Base-by-base conservation (phyloP, 306 rosid genomes). In the Lathyrus oleraceus region DNA sequence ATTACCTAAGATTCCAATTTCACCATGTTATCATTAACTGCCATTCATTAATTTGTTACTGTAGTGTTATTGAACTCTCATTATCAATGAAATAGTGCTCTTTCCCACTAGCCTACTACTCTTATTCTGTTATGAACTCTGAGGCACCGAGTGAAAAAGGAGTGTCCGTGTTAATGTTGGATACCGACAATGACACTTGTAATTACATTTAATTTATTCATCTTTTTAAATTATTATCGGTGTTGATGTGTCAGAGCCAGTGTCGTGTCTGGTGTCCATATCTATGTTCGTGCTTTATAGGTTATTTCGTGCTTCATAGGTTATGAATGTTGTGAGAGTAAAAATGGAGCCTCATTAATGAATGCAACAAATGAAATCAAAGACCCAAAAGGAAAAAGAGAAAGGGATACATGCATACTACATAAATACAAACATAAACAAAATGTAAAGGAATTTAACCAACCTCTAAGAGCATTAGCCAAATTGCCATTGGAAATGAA, bases 401-500 rank as follows among this genome's bases (percentile, higher is more conserved):
- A 58, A 8, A 64, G 8, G 59, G 6, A 40, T 69, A 10, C 17
- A 47, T 6, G n/a, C 62, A 52, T 15, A 32, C 9, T 14, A 14
- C 7, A 13, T 9, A 17, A 9, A 20, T 0, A 23, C 36, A 54
- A 10, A 14, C 38, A 56, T 56, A 57, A 54, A 14, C 2, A 57
- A 58, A 27, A 21, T 8, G 53, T 10, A 66, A 51, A 72, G 48
- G 56, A 42, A 39, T 82, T 75, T 1, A 40, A 52, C 72, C 13
- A 1, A 95, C 99, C 97, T 59, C 93, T 86, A 57, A 95, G 91
- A 20, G 92, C 93, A 67, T 80, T 71, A 47, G 87, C 85, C 86
- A 95, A 80, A 72, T 86, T 95, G 70, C 97, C 99, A 76, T 95
- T 85, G 61, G 96, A 84, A 76, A 95, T 74, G 72, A 95, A 95